Conservation (phyloP, 768 basidiomycete species). For the Porpolomopsis calyptriformis region DNA sequence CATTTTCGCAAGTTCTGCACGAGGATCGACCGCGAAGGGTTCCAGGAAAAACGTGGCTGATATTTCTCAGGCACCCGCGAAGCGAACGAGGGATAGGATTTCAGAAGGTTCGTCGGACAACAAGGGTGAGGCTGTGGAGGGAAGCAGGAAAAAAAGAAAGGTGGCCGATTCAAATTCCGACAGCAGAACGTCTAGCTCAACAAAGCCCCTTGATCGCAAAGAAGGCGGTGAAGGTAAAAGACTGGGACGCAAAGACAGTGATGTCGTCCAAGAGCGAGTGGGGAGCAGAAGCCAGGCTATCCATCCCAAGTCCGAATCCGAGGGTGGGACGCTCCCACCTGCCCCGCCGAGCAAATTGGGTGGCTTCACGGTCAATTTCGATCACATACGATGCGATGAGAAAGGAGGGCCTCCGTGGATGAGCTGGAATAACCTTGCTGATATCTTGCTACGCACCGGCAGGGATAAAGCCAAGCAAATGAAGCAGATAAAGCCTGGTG, state of each 20-base stretch:
- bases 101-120: background rate
- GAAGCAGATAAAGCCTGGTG: background rate
- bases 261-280: background rate
- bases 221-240: background rate
- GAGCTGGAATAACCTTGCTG: background rate
- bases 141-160: background rate
- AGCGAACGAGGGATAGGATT: background rate
- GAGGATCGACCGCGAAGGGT: background rate
- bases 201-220: background rate
- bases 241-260: background rate
- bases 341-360: background rate
- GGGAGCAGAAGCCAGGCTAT: background rate
- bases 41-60: background rate
- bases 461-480: background rate
- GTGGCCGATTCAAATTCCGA: background rate
- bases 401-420: background rate
- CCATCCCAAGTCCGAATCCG: too few relatives aligned
- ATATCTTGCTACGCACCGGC: background rate
- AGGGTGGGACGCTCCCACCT: too few relatives aligned
- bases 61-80: background rate
- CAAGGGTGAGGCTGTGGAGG: background rate
- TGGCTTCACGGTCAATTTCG: background rate
- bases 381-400: background rate
- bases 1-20: too few relatives aligned
- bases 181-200: background rate